Evolutionary conservation across 1,284 basidiomycete species (phyloP), one percentile per base, ranked within the genome.

Genomic region (Mycena sp.): DNA sequence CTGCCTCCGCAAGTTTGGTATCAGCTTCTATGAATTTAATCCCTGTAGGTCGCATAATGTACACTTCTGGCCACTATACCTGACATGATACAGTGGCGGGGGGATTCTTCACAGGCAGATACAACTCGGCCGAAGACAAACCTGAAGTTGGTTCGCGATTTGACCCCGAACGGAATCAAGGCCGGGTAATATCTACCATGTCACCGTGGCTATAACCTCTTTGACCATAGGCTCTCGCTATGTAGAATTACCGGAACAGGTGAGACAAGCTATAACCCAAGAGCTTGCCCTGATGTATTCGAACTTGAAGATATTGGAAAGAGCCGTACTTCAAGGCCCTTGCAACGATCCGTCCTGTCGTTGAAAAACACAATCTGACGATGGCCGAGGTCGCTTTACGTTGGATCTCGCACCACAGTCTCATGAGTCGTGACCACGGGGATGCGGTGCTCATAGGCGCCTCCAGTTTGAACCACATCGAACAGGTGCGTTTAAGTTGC

Each of bases 391-490:
- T 80, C 40, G 81, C 81, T 3, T 72, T 82, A 9, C 78, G 81
- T 41, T 83, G 81, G 81, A 68, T 82, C 55, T 76, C 74, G 26
- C 78, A 83, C 67, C 81, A 83, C 70, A 79, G 77, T 37, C 58
- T 75, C 38, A 66, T 83, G 70, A 74, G 73, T 62, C 73, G 77
- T 43, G 79, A 80, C 65, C 58, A 73, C 52, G 79, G 81, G 12
- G 81, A 83, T 63, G 68, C 78, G 29, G 71, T 83, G 29, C 67
- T 83, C 35, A 81, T 83, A 61, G 82, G 81, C 9, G 81, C 79
- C 6, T 78, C 77, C 11, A 80, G 76, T 50, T 29, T 78, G 45
- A 63, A 70, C 35, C 81, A 82, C 62, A 75, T 82, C 61, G 77
- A 82, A 67, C 69, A 78, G 71, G 77, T 75, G 7, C 7, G 53